Conservation (phyloP, 106 monocot species). For the Dioscorea alata region DNA sequence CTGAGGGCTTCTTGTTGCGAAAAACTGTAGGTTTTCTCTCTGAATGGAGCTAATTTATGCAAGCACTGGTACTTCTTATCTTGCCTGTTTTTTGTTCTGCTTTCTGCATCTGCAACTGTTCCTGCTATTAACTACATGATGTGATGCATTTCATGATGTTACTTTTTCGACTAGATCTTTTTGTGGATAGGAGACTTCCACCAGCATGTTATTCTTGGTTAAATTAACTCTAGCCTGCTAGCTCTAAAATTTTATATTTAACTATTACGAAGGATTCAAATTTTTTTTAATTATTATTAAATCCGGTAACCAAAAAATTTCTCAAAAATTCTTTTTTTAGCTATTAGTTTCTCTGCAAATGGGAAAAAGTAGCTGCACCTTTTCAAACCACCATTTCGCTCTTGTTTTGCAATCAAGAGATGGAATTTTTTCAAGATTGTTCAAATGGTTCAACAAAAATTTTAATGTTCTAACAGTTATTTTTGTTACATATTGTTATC, state of each 20-base stretch:
- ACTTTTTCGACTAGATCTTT: background rate
- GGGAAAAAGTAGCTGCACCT: too few species aligned
- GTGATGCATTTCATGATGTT: too few species aligned
- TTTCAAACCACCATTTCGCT: background rate
- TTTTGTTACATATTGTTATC: background rate
- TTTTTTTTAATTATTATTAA: too few species aligned
- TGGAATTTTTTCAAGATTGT: background rate
- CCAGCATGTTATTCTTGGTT: background rate
- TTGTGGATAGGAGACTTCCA: background rate
- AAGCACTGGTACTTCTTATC: background rate
- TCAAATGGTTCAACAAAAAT: background rate
- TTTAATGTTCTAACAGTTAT: background rate
- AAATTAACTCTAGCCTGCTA: background rate
- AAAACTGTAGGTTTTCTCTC: slow-evolving; percentile 42
- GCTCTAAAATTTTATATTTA: too few species aligned
- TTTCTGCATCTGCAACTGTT: background rate
- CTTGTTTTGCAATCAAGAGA: background rate
- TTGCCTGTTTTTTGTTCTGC: background rate
- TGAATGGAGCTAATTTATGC: background rate
- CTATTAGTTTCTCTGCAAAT: too few species aligned
- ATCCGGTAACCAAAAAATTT: too few species aligned
- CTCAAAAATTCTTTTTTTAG: too few species aligned
- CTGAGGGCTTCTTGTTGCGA: slow-evolving; percentile 52
- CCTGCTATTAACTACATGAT: too few species aligned
- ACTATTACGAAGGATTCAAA: too few species aligned